These are phyloP conservation scores for Ochetophila trinervis DNA, from an alignment of 306 rosid species.

Conservation along the genomic window DNA sequence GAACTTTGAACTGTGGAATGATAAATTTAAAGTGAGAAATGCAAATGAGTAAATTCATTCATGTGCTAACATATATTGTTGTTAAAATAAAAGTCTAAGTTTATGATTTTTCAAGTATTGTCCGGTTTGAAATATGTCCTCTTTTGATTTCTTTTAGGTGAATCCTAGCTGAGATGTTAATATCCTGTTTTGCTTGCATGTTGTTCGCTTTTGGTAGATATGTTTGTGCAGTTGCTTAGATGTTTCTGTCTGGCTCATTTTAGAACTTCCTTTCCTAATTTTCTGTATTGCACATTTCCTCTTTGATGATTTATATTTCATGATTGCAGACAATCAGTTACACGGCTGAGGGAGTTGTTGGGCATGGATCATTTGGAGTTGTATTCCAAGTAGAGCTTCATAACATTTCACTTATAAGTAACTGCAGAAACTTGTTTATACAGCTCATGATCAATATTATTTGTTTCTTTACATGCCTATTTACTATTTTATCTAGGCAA, in stretches of 20 bases:
- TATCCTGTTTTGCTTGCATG: neutral
- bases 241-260: neutral
- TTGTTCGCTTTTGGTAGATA: neutral
- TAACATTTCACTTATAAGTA: neutral
- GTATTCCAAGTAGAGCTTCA: constrained; percentile 75
- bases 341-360: constrained; percentile 94
- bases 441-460: neutral
- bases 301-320: neutral
- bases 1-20: too few relatives aligned
- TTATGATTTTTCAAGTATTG: neutral
- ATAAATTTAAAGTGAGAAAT: too few relatives aligned
- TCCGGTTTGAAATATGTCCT: neutral
- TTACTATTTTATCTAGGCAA: constrained; percentile 55
- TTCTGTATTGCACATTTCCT: neutral
- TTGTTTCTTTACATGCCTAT: constrained; percentile 9
- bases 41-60: too few relatives aligned
- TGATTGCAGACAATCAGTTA: constrained; percentile 70
- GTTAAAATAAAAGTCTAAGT: neutral
- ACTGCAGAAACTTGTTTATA: neutral
- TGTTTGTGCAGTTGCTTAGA: too few relatives aligned
- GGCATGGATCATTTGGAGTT: constrained; percentile 93
- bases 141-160: neutral
- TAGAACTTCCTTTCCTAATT: neutral
- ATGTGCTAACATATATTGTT: too few relatives aligned
- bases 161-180: neutral